These are phyloP conservation scores for Huntiella decipiens DNA, from an alignment of 2,329 filamentous ascomycete species.

Conservation along the genomic window DNA sequence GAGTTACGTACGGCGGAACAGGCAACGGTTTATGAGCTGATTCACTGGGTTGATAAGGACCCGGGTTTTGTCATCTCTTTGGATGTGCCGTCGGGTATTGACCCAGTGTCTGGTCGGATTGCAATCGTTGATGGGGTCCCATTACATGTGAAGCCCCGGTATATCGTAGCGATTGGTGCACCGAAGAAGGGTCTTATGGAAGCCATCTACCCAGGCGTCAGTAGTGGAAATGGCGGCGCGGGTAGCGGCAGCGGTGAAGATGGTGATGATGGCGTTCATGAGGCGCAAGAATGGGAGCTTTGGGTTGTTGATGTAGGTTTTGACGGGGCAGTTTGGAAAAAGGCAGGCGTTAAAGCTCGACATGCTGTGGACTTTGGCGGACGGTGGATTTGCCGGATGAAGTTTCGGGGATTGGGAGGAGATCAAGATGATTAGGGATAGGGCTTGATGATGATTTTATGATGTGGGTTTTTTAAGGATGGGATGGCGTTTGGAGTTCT, in stretches of 20 bases:
- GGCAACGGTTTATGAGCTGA: conserved; percentile 68
- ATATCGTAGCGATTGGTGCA: conserved; percentile 68
- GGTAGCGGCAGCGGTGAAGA: conserved; percentile 14
- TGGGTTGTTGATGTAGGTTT: conserved; percentile 78
- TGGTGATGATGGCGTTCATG: conserved; percentile 15
- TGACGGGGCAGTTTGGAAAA: conserved; percentile 64
- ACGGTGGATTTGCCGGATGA: conserved; percentile 64
- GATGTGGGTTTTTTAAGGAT: neutral
- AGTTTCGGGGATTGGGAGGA: conserved; percentile 23
- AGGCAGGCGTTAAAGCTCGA: conserved; percentile 61
- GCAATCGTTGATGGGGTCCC: conserved; percentile 53
- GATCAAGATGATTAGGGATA: conserved; percentile 9
- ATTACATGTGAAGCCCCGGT: conserved; percentile 63
- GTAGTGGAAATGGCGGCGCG: conserved; percentile 11
- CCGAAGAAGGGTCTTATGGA: conserved; percentile 72
- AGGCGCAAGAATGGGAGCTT: conserved; percentile 53
- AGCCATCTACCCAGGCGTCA: conserved; percentile 33
- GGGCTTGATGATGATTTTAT: neutral
- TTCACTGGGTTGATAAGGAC: conserved; percentile 83
- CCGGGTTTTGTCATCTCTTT: conserved; percentile 68
- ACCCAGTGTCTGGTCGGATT: conserved; percentile 53
- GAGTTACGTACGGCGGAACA: conserved; percentile 70
- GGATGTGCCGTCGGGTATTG: conserved; percentile 80
- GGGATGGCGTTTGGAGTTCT: neutral
- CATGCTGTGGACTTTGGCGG: conserved; percentile 78